A percentile compares a stretch with the other conserved stretches of the same genome.
These are phyloP conservation scores for Alternaria solani DNA, from an alignment of 2,329 filamentous ascomycete species.

Conservation along the genomic window DNA sequence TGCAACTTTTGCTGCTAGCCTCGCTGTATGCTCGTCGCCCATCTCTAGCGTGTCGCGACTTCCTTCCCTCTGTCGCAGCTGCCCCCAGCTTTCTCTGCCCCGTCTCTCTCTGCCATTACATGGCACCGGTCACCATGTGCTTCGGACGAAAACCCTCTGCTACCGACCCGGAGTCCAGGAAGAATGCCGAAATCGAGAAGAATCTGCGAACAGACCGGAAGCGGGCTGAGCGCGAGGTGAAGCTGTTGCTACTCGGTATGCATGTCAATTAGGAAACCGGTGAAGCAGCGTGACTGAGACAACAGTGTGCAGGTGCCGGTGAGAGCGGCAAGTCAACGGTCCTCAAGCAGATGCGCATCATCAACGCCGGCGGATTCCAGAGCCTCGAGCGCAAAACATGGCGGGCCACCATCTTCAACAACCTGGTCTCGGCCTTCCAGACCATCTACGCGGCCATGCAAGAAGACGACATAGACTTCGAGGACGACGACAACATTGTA, in stretches of 20 bases:
- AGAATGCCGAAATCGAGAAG: conserved; percentile 81
- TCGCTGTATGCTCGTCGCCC: conserved; percentile 11
- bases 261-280: conserved; percentile 20
- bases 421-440: conserved; percentile 90
- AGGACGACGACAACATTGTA: conserved; percentile 81
- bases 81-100: conserved; percentile 2
- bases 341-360: conserved; percentile 98
- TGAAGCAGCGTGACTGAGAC: conserved; percentile 32
- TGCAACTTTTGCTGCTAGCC: conserved; percentile 4
- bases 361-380: conserved; percentile 91
- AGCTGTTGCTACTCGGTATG: conserved; percentile 89
- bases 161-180: conserved; percentile 57
- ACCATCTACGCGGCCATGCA: conserved; percentile 91
- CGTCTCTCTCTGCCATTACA: conserved; percentile 24
- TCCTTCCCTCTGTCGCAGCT: conserved; percentile 11
- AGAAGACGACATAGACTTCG: conserved; percentile 80
- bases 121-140: conserved; percentile 58
- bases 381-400: conserved; percentile 90
- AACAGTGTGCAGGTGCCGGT: conserved; percentile 75
- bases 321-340: conserved; percentile 97
- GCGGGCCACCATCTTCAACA: conserved; percentile 94
- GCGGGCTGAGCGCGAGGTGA: conserved; percentile 84
- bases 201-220: conserved; percentile 87
- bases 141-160: conserved; percentile 60
- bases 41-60: conserved; percentile 13